Evolutionary conservation across 2,329 filamentous ascomycete genomes (phyloP).

Genomic region (Verticillium alfalfae): DNA sequence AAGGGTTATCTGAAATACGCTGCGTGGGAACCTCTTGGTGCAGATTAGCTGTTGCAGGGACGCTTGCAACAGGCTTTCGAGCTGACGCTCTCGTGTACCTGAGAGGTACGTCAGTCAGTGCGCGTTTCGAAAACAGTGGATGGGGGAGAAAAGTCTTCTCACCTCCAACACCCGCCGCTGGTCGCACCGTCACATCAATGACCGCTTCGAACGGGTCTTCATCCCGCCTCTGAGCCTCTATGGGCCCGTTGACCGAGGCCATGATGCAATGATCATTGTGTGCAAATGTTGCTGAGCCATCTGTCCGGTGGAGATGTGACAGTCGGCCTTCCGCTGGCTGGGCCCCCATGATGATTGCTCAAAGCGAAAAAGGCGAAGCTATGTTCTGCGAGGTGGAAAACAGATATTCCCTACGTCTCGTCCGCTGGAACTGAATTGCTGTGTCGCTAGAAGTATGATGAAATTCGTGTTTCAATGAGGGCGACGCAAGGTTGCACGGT

Average conservation of each 20-base stretch:
- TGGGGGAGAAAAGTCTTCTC: slow-evolving; percentile 17
- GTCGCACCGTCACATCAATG: slow-evolving; percentile 85
- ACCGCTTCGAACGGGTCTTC: slow-evolving; percentile 88
- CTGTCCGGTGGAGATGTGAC: slow-evolving; percentile 61
- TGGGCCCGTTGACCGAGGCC: slow-evolving; percentile 83
- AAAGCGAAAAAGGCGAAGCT: neutral
- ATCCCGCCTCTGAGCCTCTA: slow-evolving; percentile 84
- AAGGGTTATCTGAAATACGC: slow-evolving; percentile 75
- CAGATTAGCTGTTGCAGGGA: slow-evolving; percentile 71
- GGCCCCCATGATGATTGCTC: neutral
- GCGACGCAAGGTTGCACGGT: neutral
- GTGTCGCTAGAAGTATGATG: neutral
- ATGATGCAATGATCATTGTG: slow-evolving; percentile 74
- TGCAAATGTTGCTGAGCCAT: slow-evolving; percentile 76
- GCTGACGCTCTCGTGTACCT: slow-evolving; percentile 73
- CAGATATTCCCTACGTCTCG: too few relatives aligned
- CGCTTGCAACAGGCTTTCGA: slow-evolving; percentile 70
- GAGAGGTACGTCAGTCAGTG: slow-evolving; percentile 13
- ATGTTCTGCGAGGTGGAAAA: neutral
- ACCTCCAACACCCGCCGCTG: slow-evolving; percentile 79
- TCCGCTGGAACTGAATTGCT: too few relatives aligned
- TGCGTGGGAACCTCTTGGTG: slow-evolving; percentile 69
- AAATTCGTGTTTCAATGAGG: neutral
- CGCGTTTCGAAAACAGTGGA: neutral
- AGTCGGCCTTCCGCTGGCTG: slow-evolving; percentile 17